A percentile compares a stretch with the other conserved stretches of the same genome.
These are phyloP conservation scores for Monosporascus sp. DNA, from an alignment of 2,329 filamentous ascomycete species.

Conservation along the genomic window DNA sequence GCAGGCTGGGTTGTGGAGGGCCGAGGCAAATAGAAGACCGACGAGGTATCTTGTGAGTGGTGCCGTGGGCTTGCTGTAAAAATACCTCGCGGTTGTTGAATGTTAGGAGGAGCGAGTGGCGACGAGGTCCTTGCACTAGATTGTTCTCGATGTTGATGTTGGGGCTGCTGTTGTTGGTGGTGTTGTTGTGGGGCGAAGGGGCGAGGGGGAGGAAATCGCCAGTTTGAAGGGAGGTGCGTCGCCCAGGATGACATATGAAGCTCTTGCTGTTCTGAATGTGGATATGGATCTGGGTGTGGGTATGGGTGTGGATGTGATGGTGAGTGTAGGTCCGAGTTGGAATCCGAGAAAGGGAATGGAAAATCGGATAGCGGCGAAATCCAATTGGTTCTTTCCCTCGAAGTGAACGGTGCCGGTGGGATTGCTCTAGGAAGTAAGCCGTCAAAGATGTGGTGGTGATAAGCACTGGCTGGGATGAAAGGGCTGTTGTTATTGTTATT, in stretches of 20 bases:
- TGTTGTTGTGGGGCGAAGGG: slow-evolving; percentile 4
- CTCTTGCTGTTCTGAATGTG: not conserved
- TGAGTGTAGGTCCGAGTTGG: not conserved
- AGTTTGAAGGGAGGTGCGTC: no score
- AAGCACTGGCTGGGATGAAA: not conserved
- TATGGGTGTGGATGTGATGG: not conserved
- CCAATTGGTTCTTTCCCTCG: not conserved
- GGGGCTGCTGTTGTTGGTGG: slow-evolving; percentile 1
- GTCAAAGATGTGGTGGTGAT: not conserved
- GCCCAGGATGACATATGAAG: not conserved
- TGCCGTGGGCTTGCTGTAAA: no score
- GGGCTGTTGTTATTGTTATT: not conserved
- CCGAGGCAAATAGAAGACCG: slow-evolving; percentile 1
- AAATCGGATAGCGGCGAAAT: not conserved
- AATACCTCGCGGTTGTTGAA: not conserved
- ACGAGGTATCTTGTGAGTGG: not conserved
- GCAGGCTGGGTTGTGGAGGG: slow-evolving; percentile 4
- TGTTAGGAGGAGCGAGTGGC: not conserved
- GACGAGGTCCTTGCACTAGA: not conserved
- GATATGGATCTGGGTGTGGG: not conserved
- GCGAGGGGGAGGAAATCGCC: not conserved
- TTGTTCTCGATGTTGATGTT: slow-evolving; percentile 2
- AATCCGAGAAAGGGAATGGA: not conserved
- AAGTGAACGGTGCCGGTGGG: no score
- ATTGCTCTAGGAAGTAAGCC: not conserved